Percentiles rank a stretch among this genome's conserved stretches.
phyloP scores from a whole-genome alignment of 2,329 filamentous ascomycete genomes.

The Clarireedia paspali region DNA sequence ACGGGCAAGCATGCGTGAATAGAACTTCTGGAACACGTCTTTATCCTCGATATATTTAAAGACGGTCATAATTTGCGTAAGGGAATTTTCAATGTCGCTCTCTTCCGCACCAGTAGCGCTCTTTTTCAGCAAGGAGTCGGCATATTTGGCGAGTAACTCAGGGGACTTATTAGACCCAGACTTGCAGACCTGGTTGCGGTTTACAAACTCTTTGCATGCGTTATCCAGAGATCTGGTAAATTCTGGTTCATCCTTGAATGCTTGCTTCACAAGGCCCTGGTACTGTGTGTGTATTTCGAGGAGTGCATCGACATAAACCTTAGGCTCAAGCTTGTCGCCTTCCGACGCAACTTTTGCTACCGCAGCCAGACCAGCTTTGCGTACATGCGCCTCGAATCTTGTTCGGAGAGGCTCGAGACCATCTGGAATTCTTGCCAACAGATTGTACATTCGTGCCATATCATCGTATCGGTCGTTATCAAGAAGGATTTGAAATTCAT shows the following conservation, averaged over 20 bases:
- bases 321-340: constrained; percentile 86
- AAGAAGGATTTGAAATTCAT: constrained; percentile 90
- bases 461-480: constrained; percentile 94
- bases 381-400: constrained; percentile 86
- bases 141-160: constrained; percentile 90
- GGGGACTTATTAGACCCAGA: constrained; percentile 89
- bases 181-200: constrained; percentile 94
- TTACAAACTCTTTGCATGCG: constrained; percentile 95
- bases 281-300: constrained; percentile 94
- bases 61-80: constrained; percentile 95
- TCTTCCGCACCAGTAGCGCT: constrained; percentile 90
- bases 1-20: constrained; percentile 92
- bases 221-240: constrained; percentile 96
- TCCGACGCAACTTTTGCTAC: constrained; percentile 87
- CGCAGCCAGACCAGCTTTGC: constrained; percentile 79
- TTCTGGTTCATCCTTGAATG: constrained; percentile 92
- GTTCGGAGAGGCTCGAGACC: constrained; percentile 81
- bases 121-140: constrained; percentile 87
- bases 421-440: constrained; percentile 82
- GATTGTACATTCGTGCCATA: constrained; percentile 91
- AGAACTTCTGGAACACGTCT: constrained; percentile 99
- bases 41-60: constrained; percentile 99
- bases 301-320: constrained; percentile 91
- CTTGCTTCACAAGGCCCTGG: constrained; percentile 79
- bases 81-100: constrained; percentile 79